These are phyloP conservation scores for Hippophae tibetana DNA, from an alignment of 306 rosid species.

Conservation along the genomic window DNA sequence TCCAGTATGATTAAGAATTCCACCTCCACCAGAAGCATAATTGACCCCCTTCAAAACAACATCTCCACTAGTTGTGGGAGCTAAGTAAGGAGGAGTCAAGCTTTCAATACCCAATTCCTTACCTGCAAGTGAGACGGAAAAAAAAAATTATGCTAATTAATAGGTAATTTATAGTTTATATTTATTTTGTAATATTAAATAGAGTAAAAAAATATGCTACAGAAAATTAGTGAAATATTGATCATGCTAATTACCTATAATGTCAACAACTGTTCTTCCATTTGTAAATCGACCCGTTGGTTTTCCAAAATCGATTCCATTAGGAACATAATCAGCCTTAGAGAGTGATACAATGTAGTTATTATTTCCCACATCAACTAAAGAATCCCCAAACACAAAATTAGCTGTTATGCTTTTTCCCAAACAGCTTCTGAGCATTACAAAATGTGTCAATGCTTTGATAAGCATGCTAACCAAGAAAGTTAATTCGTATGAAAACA, in stretches of 20 bases:
- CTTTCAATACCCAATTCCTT: constrained; percentile 34
- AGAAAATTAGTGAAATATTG: not conserved
- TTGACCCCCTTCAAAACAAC: constrained; percentile 55
- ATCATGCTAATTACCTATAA: constrained; percentile 29
- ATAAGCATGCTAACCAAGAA: constrained; percentile 12
- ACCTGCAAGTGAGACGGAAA: constrained; percentile 24
- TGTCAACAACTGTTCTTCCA: constrained; percentile 57
- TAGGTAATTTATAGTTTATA: too few relatives aligned
- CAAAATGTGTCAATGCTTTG: constrained; percentile 8
- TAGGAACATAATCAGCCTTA: constrained; percentile 46
- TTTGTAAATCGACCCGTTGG: constrained; percentile 74
- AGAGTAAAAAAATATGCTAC: not conserved
- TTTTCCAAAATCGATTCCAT: constrained; percentile 58
- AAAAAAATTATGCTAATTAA: not conserved
- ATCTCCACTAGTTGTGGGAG: constrained; percentile 46
- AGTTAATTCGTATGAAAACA: constrained; percentile 12
- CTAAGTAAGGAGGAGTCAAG: constrained; percentile 52
- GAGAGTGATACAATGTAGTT: constrained; percentile 47
- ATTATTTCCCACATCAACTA: constrained; percentile 65
- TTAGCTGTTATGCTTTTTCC: constrained; percentile 33
- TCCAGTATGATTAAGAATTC: constrained; percentile 62
- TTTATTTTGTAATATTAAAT: not conserved
- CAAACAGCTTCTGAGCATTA: constrained; percentile 21
- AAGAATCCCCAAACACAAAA: constrained; percentile 70
- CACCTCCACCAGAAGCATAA: constrained; percentile 70